Percentiles rank a stretch among this genome's conserved stretches.
phyloP scores from a whole-genome alignment of 2,329 filamentous ascomycete species.

The Phoma sp. region DNA sequence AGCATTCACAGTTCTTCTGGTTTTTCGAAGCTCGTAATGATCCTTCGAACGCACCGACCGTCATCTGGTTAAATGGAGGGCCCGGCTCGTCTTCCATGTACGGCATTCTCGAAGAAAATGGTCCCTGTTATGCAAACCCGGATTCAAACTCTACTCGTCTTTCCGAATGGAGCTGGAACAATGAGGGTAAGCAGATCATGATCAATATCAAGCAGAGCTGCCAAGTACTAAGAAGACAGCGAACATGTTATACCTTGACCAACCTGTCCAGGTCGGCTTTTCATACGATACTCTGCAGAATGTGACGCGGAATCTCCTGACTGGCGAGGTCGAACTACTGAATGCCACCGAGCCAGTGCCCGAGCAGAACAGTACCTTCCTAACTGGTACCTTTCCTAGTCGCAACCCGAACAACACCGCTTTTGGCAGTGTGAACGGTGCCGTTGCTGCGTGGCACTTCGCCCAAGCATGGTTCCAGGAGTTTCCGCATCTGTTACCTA shows the following conservation, averaged over 20 bases:
- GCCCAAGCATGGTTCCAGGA: slow-evolving; percentile 25
- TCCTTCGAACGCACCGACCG: slow-evolving; percentile 21
- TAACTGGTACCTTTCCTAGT: slow-evolving; percentile 18
- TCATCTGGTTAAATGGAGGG: slow-evolving; percentile 22
- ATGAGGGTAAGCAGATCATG: too few species aligned
- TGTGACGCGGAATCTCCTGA: slow-evolving; percentile 18
- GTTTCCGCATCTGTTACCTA: slow-evolving; percentile 28
- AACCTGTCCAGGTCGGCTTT: slow-evolving; percentile 67
- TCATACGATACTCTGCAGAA: slow-evolving; percentile 41
- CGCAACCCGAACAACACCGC: slow-evolving; percentile 7
- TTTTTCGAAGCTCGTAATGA: slow-evolving; percentile 28
- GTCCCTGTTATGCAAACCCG: slow-evolving; percentile 19
- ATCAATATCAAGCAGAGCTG: too few species aligned
- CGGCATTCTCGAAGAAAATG: slow-evolving; percentile 27
- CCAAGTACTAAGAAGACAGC: too few species aligned
- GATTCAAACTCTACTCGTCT: slow-evolving; percentile 27
- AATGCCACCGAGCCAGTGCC: slow-evolving; percentile 4
- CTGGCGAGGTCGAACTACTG: slow-evolving; percentile 7
- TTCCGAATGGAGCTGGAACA: slow-evolving; percentile 31
- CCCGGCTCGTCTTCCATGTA: slow-evolving; percentile 26
- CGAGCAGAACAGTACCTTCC: slow-evolving; percentile 13
- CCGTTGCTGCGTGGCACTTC: slow-evolving; percentile 24
- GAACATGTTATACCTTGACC: slow-evolving; percentile 52
- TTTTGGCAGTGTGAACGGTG: slow-evolving; percentile 24
- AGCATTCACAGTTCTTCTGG: slow-evolving; percentile 23